These are phyloP conservation scores for Monosporascus sp. DNA, from an alignment of 2,329 filamentous ascomycete genomes.

Conservation along the genomic window DNA sequence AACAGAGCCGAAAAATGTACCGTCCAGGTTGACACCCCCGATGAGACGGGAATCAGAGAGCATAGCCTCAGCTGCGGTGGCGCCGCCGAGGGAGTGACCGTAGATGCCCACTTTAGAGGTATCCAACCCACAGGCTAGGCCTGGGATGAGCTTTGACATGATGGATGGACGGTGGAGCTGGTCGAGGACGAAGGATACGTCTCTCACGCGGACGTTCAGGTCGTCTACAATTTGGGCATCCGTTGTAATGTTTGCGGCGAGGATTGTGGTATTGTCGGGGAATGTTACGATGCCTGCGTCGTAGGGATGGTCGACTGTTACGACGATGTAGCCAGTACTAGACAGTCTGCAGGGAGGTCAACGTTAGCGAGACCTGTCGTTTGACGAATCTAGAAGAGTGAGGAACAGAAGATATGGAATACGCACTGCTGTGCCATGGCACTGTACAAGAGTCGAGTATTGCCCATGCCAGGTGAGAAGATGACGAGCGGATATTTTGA, in stretches of 20 bases:
- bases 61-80: slow-evolving; percentile 1
- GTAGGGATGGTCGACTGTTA: slow-evolving; percentile 39
- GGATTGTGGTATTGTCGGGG: slow-evolving; percentile 26
- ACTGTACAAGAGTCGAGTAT: slow-evolving; percentile 30
- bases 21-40: slow-evolving; percentile 5
- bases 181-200: slow-evolving; percentile 7
- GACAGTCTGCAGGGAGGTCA: slow-evolving; percentile 26
- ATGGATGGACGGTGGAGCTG: slow-evolving; percentile 1
- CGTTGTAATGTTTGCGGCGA: slow-evolving; percentile 4
- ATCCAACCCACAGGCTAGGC: background rate
- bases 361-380: no score
- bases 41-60: slow-evolving; percentile 1
- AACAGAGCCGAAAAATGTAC: slow-evolving; percentile 17
- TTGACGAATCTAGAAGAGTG: no score
- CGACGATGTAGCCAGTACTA: slow-evolving; percentile 34
- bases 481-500: slow-evolving; percentile 16
- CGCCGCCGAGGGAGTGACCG: slow-evolving; percentile 7
- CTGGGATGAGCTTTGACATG: background rate
- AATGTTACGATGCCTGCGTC: slow-evolving; percentile 36
- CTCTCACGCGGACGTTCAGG: slow-evolving; percentile 1
- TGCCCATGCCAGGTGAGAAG: slow-evolving; percentile 30
- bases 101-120: slow-evolving; percentile 2
- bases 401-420: no score
- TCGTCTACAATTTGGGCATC: slow-evolving; percentile 1
- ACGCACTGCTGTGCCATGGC: slow-evolving; percentile 21